Evolutionary conservation across 2,329 filamentous ascomycete genomes (phyloP).

Genomic region (Emergomyces orientalis): DNA sequence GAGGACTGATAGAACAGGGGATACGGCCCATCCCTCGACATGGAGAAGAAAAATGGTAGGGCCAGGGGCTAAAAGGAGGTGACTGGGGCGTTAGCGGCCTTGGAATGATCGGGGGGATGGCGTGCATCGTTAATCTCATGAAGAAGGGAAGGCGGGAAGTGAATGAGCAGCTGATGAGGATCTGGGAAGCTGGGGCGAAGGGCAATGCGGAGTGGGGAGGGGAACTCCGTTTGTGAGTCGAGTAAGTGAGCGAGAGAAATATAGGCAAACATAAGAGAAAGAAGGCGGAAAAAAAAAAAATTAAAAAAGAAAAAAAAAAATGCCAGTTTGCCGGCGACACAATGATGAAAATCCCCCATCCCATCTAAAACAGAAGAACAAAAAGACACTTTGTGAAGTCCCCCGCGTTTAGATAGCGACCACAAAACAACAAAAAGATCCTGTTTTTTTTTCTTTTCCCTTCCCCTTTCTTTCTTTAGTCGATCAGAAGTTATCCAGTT

Average conservation of each 20-base stretch:
- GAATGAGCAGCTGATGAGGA: not conserved
- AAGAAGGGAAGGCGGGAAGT: not conserved
- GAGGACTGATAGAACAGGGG: not conserved
- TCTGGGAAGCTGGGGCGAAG: not conserved
- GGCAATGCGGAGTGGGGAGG: not conserved
- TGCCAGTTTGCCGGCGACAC: not conserved
- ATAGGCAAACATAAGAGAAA: not conserved
- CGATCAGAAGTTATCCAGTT: not conserved
- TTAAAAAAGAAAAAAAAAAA: not conserved
- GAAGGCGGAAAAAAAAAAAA: not conserved
- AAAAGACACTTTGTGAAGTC: not conserved
- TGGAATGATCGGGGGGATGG: conserved; percentile 7
- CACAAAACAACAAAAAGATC: not conserved
- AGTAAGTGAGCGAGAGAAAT: not conserved
- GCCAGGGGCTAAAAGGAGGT: not conserved
- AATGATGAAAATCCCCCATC: not conserved
- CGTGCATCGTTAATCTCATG: conserved; percentile 8
- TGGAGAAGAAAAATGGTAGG: conserved; percentile 11
- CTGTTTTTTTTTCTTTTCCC: too few relatives aligned
- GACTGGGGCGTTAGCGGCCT: not conserved
- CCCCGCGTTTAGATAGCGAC: not conserved
- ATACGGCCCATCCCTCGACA: not conserved
- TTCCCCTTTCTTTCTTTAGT: too few relatives aligned
- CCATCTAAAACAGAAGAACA: not conserved
- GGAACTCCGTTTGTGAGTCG: too few relatives aligned